phyloP scores from a whole-genome alignment of 2,329 filamentous ascomycete species.

The Huntiella omanensis region DNA sequence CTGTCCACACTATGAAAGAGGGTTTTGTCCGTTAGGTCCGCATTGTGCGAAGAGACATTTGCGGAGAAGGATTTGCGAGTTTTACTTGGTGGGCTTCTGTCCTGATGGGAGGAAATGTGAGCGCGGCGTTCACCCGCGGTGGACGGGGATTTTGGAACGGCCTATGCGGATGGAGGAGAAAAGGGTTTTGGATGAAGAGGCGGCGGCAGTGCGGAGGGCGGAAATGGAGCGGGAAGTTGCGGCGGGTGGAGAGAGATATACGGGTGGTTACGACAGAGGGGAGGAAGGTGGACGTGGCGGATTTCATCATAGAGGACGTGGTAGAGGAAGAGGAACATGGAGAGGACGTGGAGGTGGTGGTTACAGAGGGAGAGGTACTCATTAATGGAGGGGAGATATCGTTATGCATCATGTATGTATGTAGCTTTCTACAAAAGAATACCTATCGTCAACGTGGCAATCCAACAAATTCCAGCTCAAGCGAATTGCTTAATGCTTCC shows the following conservation, averaged over 20 bases:
- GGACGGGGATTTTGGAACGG: constrained; percentile 58
- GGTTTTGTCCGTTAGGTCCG: constrained; percentile 84
- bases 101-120: constrained; percentile 61
- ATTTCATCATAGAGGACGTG: constrained; percentile 17
- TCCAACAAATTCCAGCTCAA: not conserved
- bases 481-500: constrained; percentile 14
- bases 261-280: constrained; percentile 20
- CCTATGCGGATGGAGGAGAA: constrained; percentile 51
- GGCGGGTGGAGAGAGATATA: constrained; percentile 7
- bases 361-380: constrained; percentile 19
- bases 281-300: constrained; percentile 17
- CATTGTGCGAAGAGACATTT: constrained; percentile 79
- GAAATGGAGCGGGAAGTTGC: constrained; percentile 14
- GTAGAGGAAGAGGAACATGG: constrained; percentile 22
- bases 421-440: not conserved
- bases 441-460: not conserved
- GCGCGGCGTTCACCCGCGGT: constrained; percentile 66
- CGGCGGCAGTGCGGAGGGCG: constrained; percentile 16
- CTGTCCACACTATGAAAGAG: constrained; percentile 82
- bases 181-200: constrained; percentile 32
- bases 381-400: constrained; percentile 1
- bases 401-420: not conserved
- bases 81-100: constrained; percentile 87
- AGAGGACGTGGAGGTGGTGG: constrained; percentile 18
- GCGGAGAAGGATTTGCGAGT: constrained; percentile 59